Percentiles rank a stretch among this genome's conserved stretches.
Evolutionary conservation across 306 rosid species (phyloP).

Genomic region (Cucumis cinereus): DNA sequence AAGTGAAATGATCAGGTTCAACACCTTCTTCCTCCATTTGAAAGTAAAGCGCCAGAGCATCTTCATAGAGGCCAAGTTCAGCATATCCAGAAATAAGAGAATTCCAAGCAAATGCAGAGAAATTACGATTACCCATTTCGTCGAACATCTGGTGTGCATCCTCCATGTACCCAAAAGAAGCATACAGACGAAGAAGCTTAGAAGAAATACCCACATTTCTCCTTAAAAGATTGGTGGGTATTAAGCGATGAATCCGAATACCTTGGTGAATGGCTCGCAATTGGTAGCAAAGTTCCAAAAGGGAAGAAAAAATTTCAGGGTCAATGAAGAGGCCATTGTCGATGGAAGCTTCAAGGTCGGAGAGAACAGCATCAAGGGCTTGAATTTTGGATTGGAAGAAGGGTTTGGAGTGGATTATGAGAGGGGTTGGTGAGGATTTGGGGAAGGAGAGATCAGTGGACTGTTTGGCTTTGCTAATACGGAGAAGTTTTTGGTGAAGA

Average conservation of each 20-base stretch:
- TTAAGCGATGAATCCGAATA: constrained; percentile 50
- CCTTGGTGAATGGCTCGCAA: constrained; percentile 37
- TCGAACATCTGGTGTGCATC: constrained; percentile 75
- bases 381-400: constrained; percentile 40
- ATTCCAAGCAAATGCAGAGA: constrained; percentile 69
- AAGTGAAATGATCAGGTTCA: constrained; percentile 56
- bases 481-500: constrained; percentile 16
- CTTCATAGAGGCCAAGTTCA: constrained; percentile 44
- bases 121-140: constrained; percentile 42
- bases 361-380: constrained; percentile 56
- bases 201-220: constrained; percentile 55
- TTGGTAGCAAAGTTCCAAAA: constrained; percentile 61
- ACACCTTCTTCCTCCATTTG: constrained; percentile 84
- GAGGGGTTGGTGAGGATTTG: constrained; percentile 56
- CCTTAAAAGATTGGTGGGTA: constrained; percentile 35
- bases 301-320: constrained; percentile 49
- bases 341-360: constrained; percentile 46
- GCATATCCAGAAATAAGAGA: constrained; percentile 75
- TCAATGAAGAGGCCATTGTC: constrained; percentile 45
- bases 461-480: constrained; percentile 8
- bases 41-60: constrained; percentile 80
- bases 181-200: constrained; percentile 57
- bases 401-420: constrained; percentile 39
- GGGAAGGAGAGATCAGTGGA: constrained; percentile 28
- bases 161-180: constrained; percentile 36